Conservation (phyloP, 108 stramenopile genomes). For the Cyclostephanos invisitatus region DNA sequence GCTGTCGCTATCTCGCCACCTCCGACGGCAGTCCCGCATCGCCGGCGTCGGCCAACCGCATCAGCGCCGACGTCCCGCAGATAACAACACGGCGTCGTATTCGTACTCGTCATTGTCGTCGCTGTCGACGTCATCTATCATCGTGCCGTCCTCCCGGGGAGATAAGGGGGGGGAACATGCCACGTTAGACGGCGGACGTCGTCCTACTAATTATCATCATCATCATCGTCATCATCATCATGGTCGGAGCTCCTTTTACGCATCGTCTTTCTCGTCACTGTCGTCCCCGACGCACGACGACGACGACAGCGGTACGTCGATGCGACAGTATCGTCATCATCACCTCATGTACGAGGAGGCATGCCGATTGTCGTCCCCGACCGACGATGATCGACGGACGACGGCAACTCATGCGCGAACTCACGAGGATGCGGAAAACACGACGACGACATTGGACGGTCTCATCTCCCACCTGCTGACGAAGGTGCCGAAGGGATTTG, state of each 20-base stretch:
- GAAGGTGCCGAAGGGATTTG: conserved; percentile 81
- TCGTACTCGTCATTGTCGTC: not conserved
- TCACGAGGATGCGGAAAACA: not conserved
- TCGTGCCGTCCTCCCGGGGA: too few species aligned
- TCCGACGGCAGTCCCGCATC: conserved; percentile 11
- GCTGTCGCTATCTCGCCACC: not conserved
- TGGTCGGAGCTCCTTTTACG: not conserved
- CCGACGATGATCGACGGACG: not conserved
- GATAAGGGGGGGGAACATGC: too few species aligned
- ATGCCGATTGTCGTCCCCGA: not conserved
- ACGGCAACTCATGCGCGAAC: too few species aligned
- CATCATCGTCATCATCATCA: not conserved
- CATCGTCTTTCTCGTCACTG: not conserved
- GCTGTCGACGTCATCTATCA: not conserved
- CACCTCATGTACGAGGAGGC: not conserved
- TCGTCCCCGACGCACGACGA: not conserved
- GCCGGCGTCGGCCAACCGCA: not conserved
- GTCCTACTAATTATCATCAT: not conserved
- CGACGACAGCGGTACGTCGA: not conserved
- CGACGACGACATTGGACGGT: not conserved
- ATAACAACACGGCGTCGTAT: not conserved
- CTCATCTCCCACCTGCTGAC: conserved; percentile 27
- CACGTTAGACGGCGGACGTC: not conserved
- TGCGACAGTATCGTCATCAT: not conserved
- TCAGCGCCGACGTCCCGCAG: not conserved